phyloP scores from a whole-genome alignment of 2,329 filamentous ascomycete genomes.

The Fusarium globosum region DNA sequence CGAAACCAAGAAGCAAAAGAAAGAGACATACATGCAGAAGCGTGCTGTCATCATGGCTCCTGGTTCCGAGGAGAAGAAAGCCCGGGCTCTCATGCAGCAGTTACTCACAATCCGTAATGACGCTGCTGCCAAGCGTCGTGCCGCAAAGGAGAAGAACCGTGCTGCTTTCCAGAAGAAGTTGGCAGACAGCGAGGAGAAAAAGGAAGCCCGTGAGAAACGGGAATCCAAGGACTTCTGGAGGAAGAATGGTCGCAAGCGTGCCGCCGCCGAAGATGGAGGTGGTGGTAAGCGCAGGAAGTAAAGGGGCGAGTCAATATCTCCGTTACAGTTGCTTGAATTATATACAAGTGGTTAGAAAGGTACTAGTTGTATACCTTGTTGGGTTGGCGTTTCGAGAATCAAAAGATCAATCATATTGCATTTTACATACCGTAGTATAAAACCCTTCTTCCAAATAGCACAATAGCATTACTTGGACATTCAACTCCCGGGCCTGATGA shows the following conservation, averaged over 20 bases:
- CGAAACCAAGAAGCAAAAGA: conserved; percentile 81
- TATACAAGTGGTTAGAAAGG: conserved; percentile 20
- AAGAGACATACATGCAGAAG: conserved; percentile 92
- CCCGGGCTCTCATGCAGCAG: conserved; percentile 90
- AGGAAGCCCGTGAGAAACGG: conserved; percentile 84
- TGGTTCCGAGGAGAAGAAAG: conserved; percentile 88
- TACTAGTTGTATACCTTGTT: conserved; percentile 38
- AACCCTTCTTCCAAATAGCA: background rate
- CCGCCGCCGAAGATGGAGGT: conserved; percentile 55
- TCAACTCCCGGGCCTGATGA: background rate
- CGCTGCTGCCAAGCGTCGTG: conserved; percentile 83
- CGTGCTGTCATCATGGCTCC: conserved; percentile 86
- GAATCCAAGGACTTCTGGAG: conserved; percentile 95
- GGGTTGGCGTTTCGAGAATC: conserved; percentile 41
- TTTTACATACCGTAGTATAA: background rate
- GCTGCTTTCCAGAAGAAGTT: conserved; percentile 85
- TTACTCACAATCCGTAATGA: conserved; percentile 91
- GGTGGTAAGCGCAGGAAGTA: conserved; percentile 52
- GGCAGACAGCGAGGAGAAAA: conserved; percentile 84
- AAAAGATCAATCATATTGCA: conserved; percentile 23
- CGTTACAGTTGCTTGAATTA: background rate
- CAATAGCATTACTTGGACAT: background rate
- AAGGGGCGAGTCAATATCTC: background rate
- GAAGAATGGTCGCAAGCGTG: conserved; percentile 82
- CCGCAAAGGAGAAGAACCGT: conserved; percentile 89